These are phyloP conservation scores for Oxytropis ochrocephala DNA, from an alignment of 306 rosid species.

Conservation along the genomic window DNA sequence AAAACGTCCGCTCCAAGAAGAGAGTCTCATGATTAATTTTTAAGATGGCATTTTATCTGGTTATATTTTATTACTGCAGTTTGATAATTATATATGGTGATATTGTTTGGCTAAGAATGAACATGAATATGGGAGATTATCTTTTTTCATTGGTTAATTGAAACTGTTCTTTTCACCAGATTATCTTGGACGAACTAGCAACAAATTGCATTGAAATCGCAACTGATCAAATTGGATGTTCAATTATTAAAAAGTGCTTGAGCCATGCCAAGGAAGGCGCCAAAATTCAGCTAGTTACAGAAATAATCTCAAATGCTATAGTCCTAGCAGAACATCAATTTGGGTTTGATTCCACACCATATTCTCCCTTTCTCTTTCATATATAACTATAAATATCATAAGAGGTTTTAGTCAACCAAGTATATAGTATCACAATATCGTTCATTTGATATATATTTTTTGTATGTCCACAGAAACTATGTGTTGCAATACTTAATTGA, in stretches of 20 bases:
- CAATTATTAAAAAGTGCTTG: constrained; percentile 24
- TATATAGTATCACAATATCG: no score
- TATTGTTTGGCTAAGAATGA: background rate
- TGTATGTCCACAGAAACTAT: constrained; percentile 31
- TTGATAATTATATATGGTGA: background rate
- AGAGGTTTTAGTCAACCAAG: no score
- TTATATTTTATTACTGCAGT: background rate
- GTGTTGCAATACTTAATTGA: constrained; percentile 31
- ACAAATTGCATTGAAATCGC: constrained; percentile 20
- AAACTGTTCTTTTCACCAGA: constrained; percentile 19
- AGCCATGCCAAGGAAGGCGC: background rate
- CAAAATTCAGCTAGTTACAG: background rate
- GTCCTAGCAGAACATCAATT: constrained; percentile 25
- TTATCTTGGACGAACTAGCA: constrained; percentile 19
- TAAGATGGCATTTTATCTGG: background rate
- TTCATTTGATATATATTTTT: background rate
- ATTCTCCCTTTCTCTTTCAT: no score
- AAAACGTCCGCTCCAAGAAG: no score
- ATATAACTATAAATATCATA: no score
- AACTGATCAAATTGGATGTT: constrained; percentile 25
- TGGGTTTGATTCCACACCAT: constrained; percentile 34
- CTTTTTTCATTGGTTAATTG: background rate
- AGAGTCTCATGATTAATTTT: no score
- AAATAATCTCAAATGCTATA: background rate
- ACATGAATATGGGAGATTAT: background rate